Evolutionary conservation across 192 early-diverging fungal species (phyloP).

Genomic region (Podila clonocystis): DNA sequence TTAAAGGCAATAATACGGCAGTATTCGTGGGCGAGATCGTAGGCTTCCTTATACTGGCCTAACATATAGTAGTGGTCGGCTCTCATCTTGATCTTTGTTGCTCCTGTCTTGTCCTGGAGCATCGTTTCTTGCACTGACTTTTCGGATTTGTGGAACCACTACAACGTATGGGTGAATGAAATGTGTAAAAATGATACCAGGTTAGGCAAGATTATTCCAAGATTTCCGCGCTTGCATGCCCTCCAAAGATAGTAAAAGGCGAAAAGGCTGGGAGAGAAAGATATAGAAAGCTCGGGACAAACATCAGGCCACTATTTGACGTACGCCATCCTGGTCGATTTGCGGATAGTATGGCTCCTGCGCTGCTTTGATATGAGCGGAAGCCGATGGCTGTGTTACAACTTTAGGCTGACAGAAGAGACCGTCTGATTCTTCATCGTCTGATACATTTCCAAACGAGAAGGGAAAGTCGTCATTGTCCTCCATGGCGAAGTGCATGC

Average conservation of each 20-base stretch:
- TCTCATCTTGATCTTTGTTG: slow-evolving; percentile 42
- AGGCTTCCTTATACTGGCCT: slow-evolving; percentile 32
- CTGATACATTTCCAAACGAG: slow-evolving; percentile 31
- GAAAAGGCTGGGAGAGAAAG: not conserved
- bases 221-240: too few species aligned
- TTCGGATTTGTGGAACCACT: slow-evolving; percentile 41
- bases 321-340: slow-evolving; percentile 38
- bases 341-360: slow-evolving; percentile 34
- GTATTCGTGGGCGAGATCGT: slow-evolving; percentile 29
- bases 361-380: not conserved
- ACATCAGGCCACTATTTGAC: not conserved
- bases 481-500: too few species aligned
- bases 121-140: slow-evolving; percentile 15
- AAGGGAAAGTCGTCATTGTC: slow-evolving; percentile 39
- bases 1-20: slow-evolving; percentile 16
- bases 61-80: slow-evolving; percentile 49
- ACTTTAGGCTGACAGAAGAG: slow-evolving; percentile 35
- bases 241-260: too few species aligned
- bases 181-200: too few species aligned
- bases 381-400: not conserved
- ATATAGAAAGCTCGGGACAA: not conserved
- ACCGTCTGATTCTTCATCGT: slow-evolving; percentile 13
- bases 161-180: not conserved
- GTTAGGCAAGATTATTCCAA: too few species aligned
- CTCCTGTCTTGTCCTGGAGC: slow-evolving; percentile 39